phyloP scores from a whole-genome alignment of 495 filamentous ascomycete species.

The Podospora fimiseda region DNA sequence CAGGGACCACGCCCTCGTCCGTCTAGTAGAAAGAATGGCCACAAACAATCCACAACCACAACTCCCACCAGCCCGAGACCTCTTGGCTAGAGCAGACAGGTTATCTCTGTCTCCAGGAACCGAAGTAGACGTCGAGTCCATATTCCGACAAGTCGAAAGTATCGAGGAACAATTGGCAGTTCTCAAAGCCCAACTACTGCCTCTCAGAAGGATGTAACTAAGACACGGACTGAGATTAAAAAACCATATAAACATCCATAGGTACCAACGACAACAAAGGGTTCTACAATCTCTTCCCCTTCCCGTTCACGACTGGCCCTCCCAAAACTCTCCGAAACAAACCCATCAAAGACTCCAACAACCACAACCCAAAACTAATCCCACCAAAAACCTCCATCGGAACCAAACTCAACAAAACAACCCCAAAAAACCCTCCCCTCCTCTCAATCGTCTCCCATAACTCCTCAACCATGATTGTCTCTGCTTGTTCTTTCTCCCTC shows the following conservation, averaged over 20 bases:
- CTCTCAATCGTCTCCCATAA: constrained; percentile 31
- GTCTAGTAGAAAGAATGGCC: neutral
- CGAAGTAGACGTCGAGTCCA: neutral
- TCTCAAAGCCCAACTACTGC: neutral
- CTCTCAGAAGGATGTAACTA: neutral
- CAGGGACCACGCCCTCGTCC: neutral
- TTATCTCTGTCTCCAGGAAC: neutral
- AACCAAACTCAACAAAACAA: constrained; percentile 22
- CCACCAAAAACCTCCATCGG: constrained; percentile 30
- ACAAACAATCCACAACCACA: neutral
- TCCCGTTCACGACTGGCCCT: too few relatives aligned
- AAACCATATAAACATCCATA: too few relatives aligned
- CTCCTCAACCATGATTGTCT: constrained; percentile 32
- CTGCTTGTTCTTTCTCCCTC: constrained; percentile 24
- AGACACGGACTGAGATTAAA: neutral
- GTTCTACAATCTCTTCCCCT: too few relatives aligned
- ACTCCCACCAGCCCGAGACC: neutral
- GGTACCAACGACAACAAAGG: too few relatives aligned
- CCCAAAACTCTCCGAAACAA: too few relatives aligned
- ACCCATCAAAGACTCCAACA: too few relatives aligned
- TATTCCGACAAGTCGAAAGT: neutral
- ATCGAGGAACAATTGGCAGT: neutral
- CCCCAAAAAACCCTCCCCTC: constrained; percentile 25
- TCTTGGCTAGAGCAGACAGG: neutral
- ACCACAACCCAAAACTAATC: constrained; percentile 18